These are phyloP conservation scores for Zygoascus meyerae DNA, from an alignment of 1,139 yeast species.

Conservation along the genomic window DNA sequence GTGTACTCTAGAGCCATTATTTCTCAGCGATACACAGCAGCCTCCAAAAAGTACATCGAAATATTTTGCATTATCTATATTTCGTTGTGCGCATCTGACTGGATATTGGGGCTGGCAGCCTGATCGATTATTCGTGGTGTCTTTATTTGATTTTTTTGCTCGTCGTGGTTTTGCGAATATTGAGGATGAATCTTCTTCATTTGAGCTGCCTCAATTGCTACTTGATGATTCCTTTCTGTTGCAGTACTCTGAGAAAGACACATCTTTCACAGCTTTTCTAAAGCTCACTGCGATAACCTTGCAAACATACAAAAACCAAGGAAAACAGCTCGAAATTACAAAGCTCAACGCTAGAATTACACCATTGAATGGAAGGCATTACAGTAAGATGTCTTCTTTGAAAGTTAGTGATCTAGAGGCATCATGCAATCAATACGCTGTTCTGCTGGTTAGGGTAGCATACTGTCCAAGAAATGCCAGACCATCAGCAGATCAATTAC, in stretches of 20 bases:
- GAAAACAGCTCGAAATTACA: conserved; percentile 6
- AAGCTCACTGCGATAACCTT: conserved; percentile 15
- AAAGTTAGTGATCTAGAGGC: conserved; percentile 18
- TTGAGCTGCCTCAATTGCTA: neutral
- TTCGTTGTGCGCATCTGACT: conserved; percentile 7
- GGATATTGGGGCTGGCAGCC: conserved; percentile 11
- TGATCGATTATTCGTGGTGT: conserved; percentile 2
- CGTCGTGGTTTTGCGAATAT: conserved; percentile 6
- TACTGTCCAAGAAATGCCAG: conserved; percentile 14
- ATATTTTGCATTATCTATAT: conserved; percentile 1
- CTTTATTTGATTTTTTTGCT: conserved; percentile 10
- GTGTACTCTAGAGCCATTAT: neutral
- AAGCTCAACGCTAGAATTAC: conserved; percentile 17
- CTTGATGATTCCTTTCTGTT: neutral
- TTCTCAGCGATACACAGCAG: no score
- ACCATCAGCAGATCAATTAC: conserved; percentile 19
- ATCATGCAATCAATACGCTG: conserved; percentile 19
- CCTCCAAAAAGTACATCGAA: no score
- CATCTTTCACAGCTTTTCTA: conserved; percentile 17
- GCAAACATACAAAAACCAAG: conserved; percentile 3
- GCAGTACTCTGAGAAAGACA: conserved; percentile 8
- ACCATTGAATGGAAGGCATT: conserved; percentile 17
- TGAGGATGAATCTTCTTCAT: conserved; percentile 1
- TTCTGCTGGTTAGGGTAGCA: conserved; percentile 17
- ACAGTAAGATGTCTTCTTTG: conserved; percentile 15